Conservation (phyloP, 148 eudicot genomes). For the Rhododendron molle region DNA sequence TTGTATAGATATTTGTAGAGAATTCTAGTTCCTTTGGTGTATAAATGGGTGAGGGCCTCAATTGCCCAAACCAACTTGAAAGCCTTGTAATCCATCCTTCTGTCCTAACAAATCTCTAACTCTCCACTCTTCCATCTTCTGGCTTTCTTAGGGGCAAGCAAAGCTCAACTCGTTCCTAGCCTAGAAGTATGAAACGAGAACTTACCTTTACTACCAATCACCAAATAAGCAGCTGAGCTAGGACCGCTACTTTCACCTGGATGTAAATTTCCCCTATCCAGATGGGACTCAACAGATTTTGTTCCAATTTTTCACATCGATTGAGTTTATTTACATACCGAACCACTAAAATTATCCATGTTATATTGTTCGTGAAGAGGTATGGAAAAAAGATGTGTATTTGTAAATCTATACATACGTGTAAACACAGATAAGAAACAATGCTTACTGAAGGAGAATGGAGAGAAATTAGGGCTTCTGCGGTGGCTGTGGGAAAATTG, state of each 20-base stretch:
- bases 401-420: background rate
- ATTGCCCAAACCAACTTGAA: background rate
- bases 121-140: background rate
- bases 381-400: background rate
- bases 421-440: background rate
- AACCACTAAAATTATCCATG: too few species aligned
- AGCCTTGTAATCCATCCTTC: background rate
- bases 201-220: background rate
- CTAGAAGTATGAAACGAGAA: background rate
- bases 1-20: background rate
- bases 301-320: background rate
- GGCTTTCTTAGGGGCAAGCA: background rate
- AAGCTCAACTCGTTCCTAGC: background rate
- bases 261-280: background rate
- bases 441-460: conserved; percentile 9
- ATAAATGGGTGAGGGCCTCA: background rate
- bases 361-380: background rate
- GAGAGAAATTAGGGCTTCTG: conserved; percentile 6
- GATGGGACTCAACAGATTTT: background rate
- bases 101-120: background rate
- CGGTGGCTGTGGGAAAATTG: background rate
- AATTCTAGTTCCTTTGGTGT: background rate
- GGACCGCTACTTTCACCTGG: background rate
- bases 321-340: background rate
- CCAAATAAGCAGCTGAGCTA: background rate